Base-by-base conservation (phyloP, 2,329 filamentous ascomycete genomes). In the Cordyceps fumosorosea region DNA sequence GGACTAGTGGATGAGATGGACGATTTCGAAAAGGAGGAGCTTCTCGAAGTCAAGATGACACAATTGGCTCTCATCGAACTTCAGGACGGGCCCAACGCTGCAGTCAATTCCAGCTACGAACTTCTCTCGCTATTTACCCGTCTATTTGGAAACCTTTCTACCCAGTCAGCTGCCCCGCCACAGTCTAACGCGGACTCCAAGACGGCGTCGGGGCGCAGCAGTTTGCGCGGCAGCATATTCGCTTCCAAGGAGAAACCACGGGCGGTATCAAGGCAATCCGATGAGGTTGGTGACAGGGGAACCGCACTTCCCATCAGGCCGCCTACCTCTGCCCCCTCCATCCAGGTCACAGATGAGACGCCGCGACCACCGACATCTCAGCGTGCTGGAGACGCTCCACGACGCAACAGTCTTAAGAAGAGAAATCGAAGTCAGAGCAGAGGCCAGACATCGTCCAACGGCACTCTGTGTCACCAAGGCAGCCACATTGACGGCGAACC, bases 21-120 rank as follows among this genome's bases (percentile, higher is more conserved):
- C 65, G 85, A 87, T 63, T 85, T 86, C 29, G 93, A 98, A 71
- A 96, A 92, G 71, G 90, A 93, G 73, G 84, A 85, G 55, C 88
- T 99, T 48, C 76, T 99, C n/a, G 90, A 98, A 73, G 87, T 97
- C 64, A 96, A 96, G 74, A 96, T 98, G 85, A 97, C 93, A 12
- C 93, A 98, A 70, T 80, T 99, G 64, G 84, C 89, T 4, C 82
- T 99, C 22, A 75, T 95, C 3, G 93, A 98, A 74, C 78, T 95
- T 18, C 78, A 91, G 3, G 92, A 97, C 71, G 92, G 92, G 1
- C 86, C 92, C 0, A 88, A 91, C 63, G 85, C 88, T 62, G 93
- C 95, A 20, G 90, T 98, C 56, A 96, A 96, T 71, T 88, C 89
- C 64, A 93, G 90, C 71, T 86, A 91, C 66, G 92, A 97, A 73